Evolutionary conservation across 768 basidiomycete genomes (phyloP).

Genomic region (Macrolepiota albuminosa): DNA sequence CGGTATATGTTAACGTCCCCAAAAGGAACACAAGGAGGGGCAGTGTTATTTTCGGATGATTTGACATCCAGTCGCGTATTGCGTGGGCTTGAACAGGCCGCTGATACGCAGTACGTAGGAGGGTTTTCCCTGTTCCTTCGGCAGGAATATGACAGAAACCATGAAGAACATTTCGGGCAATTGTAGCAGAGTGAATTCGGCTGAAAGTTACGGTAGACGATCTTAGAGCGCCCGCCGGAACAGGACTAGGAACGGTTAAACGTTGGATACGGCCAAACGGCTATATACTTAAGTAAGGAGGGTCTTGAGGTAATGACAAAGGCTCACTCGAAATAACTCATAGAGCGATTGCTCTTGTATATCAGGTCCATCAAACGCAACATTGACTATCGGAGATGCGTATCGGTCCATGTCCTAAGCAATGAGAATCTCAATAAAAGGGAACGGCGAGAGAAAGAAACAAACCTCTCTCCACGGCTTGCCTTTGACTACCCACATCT

Average conservation of each 20-base stretch:
- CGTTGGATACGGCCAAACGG: slow-evolving; percentile 81
- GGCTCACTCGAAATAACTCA: slow-evolving; percentile 65
- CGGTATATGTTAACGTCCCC: slow-evolving; percentile 88
- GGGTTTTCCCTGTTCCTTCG: slow-evolving; percentile 32
- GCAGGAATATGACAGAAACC: slow-evolving; percentile 28
- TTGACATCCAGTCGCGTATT: slow-evolving; percentile 74
- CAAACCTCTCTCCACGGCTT: slow-evolving; percentile 77
- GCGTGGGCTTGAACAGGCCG: slow-evolving; percentile 60
- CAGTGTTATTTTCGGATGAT: slow-evolving; percentile 82
- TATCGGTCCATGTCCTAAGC: slow-evolving; percentile 83
- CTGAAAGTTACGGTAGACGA: slow-evolving; percentile 61
- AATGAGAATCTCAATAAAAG: background rate
- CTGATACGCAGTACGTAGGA: slow-evolving; percentile 54
- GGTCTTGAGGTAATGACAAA: background rate
- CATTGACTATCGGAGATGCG: slow-evolving; percentile 64
- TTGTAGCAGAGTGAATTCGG: slow-evolving; percentile 61
- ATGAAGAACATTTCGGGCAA: slow-evolving; percentile 81
- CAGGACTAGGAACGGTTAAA: slow-evolving; percentile 53
- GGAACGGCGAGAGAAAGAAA: background rate
- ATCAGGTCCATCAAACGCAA: slow-evolving; percentile 90
- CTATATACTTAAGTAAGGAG: slow-evolving; percentile 26
- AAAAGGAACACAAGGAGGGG: slow-evolving; percentile 82
- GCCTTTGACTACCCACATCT: slow-evolving; percentile 72
- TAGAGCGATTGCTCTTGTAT: slow-evolving; percentile 78
- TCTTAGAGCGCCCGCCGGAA: slow-evolving; percentile 63